Evolutionary conservation across 2,329 filamentous ascomycete species (phyloP), one percentile per base, ranked within the genome.

Genomic region (Talaromyces pinophilus): DNA sequence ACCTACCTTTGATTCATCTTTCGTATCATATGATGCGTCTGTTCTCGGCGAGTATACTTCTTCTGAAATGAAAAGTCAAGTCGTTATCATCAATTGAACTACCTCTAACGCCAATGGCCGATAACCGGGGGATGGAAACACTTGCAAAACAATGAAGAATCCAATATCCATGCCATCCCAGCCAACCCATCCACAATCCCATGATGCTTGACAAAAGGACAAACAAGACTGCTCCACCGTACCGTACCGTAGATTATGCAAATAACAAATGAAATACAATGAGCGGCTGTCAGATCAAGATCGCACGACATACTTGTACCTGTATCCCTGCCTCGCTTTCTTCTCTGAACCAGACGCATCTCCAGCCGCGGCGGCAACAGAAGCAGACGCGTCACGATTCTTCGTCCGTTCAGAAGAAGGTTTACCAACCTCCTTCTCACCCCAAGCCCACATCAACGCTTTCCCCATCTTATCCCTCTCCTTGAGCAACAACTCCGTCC

Each of bases 391-490:
- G 15, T 62, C 35, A 5, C 55, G 28, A 4, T 11, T 61, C 33
- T 61, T 65, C 48, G 10, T 3, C 17, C 44, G 5, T 13, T 54
- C 25, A 33, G 57, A 42, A 35, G 40, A 40, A 35, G 65, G 60
- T 25, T 72, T 68, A 2, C 77, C 77, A 57, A 79, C 63, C 52
- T 81, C 79, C 63, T 79, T 78, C 69, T 81, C 78, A 0, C 79
- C 79, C 78, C 78, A 80, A 2, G 71, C 72, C 73, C 73, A 75
- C 74, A 81, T 73, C 59, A 81, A 71, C 6, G 74, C 77, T 52
- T 77, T 78, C 2, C 74, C 72, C 77, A 81, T 79, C 35, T 72
- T 72, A 30, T 81, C 78, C 10, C 78, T 72, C 48, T 81, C 80
- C 64, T 75, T 76, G 11, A 81, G 75, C 7, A 82, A 69, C 13